Evolutionary conservation across 805 yeast species (phyloP).

Genomic region (Myxozyma sirexii): DNA sequence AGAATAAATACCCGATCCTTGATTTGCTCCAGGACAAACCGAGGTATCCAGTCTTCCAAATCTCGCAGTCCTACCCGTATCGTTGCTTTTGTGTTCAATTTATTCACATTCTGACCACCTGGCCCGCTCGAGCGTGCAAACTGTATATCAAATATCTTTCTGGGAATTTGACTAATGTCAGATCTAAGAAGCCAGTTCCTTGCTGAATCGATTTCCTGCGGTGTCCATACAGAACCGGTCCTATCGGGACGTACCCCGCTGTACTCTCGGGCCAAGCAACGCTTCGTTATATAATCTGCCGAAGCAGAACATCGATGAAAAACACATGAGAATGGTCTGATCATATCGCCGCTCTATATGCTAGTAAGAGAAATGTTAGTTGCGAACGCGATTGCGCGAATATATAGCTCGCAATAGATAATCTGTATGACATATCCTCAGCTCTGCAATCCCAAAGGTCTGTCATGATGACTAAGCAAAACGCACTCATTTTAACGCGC

Average conservation of each 20-base stretch:
- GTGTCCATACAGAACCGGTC: neutral
- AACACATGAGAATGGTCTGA: too few relatives aligned
- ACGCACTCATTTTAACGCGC: too few relatives aligned
- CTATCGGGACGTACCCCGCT: neutral
- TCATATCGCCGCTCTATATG: too few relatives aligned
- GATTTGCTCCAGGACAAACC: constrained; percentile 50
- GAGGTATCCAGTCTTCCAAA: constrained; percentile 61
- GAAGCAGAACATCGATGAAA: too few relatives aligned
- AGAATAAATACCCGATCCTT: constrained; percentile 31
- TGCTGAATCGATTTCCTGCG: constrained; percentile 36
- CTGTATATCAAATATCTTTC: constrained; percentile 48
- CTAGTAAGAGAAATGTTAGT: too few relatives aligned
- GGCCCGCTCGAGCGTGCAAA: constrained; percentile 75
- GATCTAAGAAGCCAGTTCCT: constrained; percentile 50
- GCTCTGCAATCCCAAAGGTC: too few relatives aligned
- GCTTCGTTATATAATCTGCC: too few relatives aligned
- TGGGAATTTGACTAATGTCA: constrained; percentile 48
- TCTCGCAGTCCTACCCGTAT: constrained; percentile 52
- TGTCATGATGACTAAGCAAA: too few relatives aligned
- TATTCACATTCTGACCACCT: constrained; percentile 87
- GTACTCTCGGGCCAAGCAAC: neutral
- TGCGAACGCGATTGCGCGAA: too few relatives aligned
- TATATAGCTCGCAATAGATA: too few relatives aligned
- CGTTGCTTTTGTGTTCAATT: constrained; percentile 66
- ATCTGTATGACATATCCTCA: too few relatives aligned